These are phyloP conservation scores for Xylariaceae sp. DNA, from an alignment of 2,329 filamentous ascomycete genomes.

Conservation along the genomic window DNA sequence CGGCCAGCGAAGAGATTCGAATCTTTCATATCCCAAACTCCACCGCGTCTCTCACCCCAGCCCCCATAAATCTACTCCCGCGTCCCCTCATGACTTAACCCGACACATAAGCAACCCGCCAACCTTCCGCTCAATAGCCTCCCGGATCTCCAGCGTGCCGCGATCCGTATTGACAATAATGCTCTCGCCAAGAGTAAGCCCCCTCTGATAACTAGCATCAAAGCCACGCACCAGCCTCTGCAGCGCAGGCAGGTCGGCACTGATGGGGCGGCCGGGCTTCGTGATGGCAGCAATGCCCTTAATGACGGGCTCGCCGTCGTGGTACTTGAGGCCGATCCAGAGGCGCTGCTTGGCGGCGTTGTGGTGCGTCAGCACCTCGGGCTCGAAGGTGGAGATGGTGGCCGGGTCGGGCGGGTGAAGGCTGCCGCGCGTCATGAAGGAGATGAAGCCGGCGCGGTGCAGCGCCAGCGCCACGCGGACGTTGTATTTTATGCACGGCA, in stretches of 20 bases:
- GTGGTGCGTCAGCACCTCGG: conserved; percentile 58
- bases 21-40: too few relatives aligned
- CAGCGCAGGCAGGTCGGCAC: conserved; percentile 59
- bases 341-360: conserved; percentile 73
- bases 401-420: conserved; percentile 49
- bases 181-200: conserved; percentile 75
- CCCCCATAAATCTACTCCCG: too few relatives aligned
- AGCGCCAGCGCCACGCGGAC: conserved; percentile 70
- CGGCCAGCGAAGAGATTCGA: too few relatives aligned
- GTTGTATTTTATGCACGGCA: conserved; percentile 77
- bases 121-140: conserved; percentile 73
- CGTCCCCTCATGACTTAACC: conserved; percentile 37
- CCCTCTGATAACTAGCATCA: conserved; percentile 55
- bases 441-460: conserved; percentile 78
- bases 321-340: conserved; percentile 91
- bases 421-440: conserved; percentile 69
- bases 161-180: conserved; percentile 73
- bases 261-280: conserved; percentile 71
- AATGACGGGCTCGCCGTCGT: conserved; percentile 75
- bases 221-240: conserved; percentile 65
- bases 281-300: conserved; percentile 61
- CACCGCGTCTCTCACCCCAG: too few relatives aligned
- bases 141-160: conserved; percentile 75
- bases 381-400: conserved; percentile 42
- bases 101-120: conserved; percentile 79